Conservation (phyloP, 164 flowering plant genomes). For the Litsea cubeba region DNA sequence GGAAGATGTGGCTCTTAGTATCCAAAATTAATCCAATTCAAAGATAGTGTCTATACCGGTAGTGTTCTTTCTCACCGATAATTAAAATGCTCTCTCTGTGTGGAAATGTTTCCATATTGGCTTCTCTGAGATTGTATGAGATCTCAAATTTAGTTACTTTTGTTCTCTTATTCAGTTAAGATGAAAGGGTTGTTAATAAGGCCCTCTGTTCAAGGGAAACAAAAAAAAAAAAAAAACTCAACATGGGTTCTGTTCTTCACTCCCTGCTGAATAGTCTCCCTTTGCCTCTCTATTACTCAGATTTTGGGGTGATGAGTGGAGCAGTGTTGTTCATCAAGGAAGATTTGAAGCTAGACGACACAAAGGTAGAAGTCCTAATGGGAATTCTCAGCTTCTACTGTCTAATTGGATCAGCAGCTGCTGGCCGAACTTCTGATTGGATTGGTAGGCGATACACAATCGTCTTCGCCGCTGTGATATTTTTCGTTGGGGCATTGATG, state of each 20-base stretch:
- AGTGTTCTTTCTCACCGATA: too few relatives aligned
- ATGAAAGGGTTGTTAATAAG: too few relatives aligned
- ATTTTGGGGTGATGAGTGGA: slow-evolving; percentile 29
- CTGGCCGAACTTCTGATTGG: slow-evolving; percentile 34
- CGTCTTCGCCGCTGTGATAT: slow-evolving; percentile 27
- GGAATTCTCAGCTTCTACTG: slow-evolving; percentile 28
- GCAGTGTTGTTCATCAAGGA: slow-evolving; percentile 27
- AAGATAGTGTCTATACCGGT: too few relatives aligned
- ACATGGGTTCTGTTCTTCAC: too few relatives aligned
- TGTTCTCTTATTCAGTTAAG: background rate
- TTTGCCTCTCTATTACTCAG: background rate
- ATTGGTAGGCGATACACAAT: slow-evolving; percentile 33
- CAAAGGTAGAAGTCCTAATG: slow-evolving; percentile 20
- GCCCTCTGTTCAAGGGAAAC: too few relatives aligned
- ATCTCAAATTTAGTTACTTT: background rate
- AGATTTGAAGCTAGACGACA: slow-evolving; percentile 25
- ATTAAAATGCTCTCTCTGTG: too few relatives aligned
- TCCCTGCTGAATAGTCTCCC: too few relatives aligned
- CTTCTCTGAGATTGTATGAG: too few relatives aligned
- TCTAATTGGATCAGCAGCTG: slow-evolving; percentile 24
- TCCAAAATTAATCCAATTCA: too few relatives aligned
- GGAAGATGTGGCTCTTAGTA: too few relatives aligned
- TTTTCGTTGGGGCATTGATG: slow-evolving; percentile 30
- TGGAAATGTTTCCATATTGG: background rate
- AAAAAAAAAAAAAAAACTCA: too few relatives aligned